These are phyloP conservation scores for Daedaleopsis sinensis DNA, from an alignment of 768 basidiomycete species.

Conservation along the genomic window DNA sequence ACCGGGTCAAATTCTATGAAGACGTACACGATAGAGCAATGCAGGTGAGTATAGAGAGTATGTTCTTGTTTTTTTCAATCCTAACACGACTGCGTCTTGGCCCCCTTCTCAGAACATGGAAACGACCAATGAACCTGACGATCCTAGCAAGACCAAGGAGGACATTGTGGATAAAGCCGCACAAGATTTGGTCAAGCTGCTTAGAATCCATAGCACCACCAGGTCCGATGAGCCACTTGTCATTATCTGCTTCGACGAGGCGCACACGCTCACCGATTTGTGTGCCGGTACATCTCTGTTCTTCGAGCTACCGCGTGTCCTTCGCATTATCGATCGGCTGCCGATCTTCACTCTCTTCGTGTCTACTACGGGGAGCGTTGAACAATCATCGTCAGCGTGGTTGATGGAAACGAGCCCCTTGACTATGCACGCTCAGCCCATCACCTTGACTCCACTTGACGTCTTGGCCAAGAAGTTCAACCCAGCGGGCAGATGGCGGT, in stretches of 20 bases:
- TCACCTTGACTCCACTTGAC: conserved; percentile 30
- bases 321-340: background rate
- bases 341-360: background rate
- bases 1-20: background rate
- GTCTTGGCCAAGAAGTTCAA: conserved; percentile 22
- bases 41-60: background rate
- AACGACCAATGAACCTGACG: background rate
- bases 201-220: background rate
- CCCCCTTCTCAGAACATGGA: too few species aligned
- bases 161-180: too few species aligned
- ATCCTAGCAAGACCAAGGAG: too few species aligned
- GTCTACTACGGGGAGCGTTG: conserved; percentile 27
- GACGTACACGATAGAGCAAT: background rate
- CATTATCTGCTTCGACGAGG: background rate
- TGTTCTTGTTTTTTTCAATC: background rate
- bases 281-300: background rate
- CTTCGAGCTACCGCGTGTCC: background rate
- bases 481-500: background rate
- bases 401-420: too few species aligned
- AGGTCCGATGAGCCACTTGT: background rate
- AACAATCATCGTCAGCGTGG: conserved; percentile 12
- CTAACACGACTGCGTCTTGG: too few species aligned
- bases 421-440: too few species aligned
- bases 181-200: background rate
- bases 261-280: background rate